Base-by-base conservation (phyloP, 2,329 filamentous ascomycete genomes). In the Aspergillus ustus region DNA sequence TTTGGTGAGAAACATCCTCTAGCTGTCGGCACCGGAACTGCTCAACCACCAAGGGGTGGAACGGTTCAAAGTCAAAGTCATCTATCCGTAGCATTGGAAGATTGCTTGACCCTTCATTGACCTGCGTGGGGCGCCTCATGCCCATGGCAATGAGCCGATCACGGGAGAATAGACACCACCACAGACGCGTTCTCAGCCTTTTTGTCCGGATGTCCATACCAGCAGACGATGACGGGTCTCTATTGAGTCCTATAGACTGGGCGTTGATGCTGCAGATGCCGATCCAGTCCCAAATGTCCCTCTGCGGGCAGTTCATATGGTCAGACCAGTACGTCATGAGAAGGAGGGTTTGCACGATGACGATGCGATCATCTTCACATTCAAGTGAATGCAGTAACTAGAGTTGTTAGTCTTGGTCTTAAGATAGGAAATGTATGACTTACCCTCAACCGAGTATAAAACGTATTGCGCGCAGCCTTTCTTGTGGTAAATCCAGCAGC, bases 281-380 rank as follows among this genome's bases (percentile, higher is more conserved):
- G 51, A 70, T 66, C 68, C 67, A 70, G 48, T 70, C 68, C 68
- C 68, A 70, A 31, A 69, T 70, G 22, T 96, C 93, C 77, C 96
- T 95, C 73, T 95, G 91, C 71, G 72, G 71, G 48, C 95, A 91
- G 74, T 96, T 92, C 2, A 92, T 91, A 8, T 91, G 93, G 78
- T 96, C 92, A 73, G 96, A 96, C 89, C 93, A 96, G 75, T 95
- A 96, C 6, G 92, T 96, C 89, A 96, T 92, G 59, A 96, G 84
- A 25, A 97, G 82, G 7, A 96, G 82, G 8, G 91, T 88, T 77
- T 97, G 93, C 25, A 96, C 89, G 37, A 96, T 85, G 29, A 91
- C 86, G 52, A 96, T 87, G 54, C 92, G 90, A 74, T 96, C 92
- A 56, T 88, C 87, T 77, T 97, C 93, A 77, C 93, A 94, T 74